Evolutionary conservation across 2,329 filamentous ascomycete species (phyloP).

Genomic region (Blastomyces gilchristii): DNA sequence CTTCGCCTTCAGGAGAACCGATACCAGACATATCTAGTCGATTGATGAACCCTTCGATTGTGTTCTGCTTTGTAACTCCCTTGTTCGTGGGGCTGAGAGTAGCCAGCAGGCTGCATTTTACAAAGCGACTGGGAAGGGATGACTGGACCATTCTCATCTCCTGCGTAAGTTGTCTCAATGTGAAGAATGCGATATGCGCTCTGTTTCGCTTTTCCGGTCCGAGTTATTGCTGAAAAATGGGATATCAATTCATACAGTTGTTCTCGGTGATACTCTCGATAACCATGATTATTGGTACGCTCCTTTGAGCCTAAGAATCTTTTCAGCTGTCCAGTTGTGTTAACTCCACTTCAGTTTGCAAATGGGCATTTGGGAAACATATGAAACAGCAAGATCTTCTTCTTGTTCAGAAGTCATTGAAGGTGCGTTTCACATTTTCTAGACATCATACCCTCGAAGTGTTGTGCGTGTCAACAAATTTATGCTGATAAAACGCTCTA

Average conservation of each 20-base stretch:
- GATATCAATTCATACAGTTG: neutral
- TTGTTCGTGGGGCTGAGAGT: neutral
- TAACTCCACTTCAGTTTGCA: neutral
- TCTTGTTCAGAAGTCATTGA: neutral
- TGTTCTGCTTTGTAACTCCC: neutral
- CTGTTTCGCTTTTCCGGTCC: neutral
- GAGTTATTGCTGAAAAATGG: neutral
- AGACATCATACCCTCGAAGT: neutral
- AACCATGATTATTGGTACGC: conserved; percentile 1
- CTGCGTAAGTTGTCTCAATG: neutral
- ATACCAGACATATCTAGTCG: neutral
- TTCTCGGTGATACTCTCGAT: neutral
- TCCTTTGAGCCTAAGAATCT: neutral
- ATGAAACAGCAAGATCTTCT: neutral
- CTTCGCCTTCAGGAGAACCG: neutral
- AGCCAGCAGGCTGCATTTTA: conserved; percentile 1
- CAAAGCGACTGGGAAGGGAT: conserved; percentile 2
- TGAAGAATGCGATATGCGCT: neutral
- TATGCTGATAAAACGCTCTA: too few species aligned
- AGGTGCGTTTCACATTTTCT: neutral
- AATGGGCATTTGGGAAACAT: conserved; percentile 1
- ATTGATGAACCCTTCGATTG: conserved; percentile 1
- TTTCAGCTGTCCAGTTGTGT: neutral
- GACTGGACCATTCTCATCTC: conserved; percentile 2
- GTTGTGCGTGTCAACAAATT: neutral